Evolutionary conservation across 1,139 yeast species (phyloP).

Genomic region (Magnusiomyces tetraspermus): DNA sequence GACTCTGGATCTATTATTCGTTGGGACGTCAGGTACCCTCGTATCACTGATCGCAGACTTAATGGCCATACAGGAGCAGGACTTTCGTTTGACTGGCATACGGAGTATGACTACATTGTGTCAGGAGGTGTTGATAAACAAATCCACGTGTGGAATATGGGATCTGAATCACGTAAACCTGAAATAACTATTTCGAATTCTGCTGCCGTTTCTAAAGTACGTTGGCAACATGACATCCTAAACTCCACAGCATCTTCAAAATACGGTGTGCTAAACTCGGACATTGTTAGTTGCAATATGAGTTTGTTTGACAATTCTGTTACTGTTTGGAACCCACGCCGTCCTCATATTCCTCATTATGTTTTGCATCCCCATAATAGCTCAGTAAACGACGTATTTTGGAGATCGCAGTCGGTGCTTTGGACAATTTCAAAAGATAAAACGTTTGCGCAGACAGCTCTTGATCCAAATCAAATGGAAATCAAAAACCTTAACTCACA

Average conservation of each 20-base stretch:
- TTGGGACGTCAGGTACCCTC: conserved; percentile 62
- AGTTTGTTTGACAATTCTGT: conserved; percentile 63
- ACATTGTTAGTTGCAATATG: conserved; percentile 68
- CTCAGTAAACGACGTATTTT: conserved; percentile 42
- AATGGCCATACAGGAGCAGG: conserved; percentile 94
- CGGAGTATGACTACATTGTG: conserved; percentile 66
- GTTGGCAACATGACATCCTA: conserved; percentile 44
- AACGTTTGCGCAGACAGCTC: conserved; percentile 46
- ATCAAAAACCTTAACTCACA: conserved; percentile 46
- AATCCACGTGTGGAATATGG: conserved; percentile 69
- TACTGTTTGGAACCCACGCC: conserved; percentile 59
- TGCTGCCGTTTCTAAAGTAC: conserved; percentile 64
- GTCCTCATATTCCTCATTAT: conserved; percentile 69
- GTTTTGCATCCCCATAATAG: conserved; percentile 46
- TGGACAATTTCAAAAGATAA: conserved; percentile 48
- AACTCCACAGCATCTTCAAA: conserved; percentile 13
- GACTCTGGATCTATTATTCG: conserved; percentile 83
- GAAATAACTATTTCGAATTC: conserved; percentile 66
- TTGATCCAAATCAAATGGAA: conserved; percentile 42
- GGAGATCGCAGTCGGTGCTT: conserved; percentile 43
- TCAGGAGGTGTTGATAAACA: conserved; percentile 92
- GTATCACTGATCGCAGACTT: conserved; percentile 50
- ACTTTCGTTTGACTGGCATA: conserved; percentile 79
- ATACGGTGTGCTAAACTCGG: conserved; percentile 24
- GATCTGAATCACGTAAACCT: conserved; percentile 43